Evolutionary conservation across 768 basidiomycete species (phyloP), one percentile per base, ranked within the genome.

Genomic region (Amyloporia xantha): DNA sequence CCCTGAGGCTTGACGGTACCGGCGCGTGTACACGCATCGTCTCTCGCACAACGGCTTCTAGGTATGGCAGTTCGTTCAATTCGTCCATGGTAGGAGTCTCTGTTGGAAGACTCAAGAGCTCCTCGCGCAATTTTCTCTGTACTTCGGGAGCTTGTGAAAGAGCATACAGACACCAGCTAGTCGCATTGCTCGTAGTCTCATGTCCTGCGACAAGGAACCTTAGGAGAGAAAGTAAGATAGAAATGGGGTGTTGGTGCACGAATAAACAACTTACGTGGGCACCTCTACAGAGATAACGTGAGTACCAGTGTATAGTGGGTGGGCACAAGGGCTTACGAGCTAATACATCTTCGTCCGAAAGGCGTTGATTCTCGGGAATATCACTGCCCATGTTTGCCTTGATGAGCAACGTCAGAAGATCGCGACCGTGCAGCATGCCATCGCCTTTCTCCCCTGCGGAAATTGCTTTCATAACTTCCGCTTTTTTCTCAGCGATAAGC

Each of bases 331-430:
- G 86, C 78, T 50, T 23, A 72, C 71, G 48, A 86, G n/a, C n/a
- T n/a, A n/a, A n/a, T n/a, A n/a, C n/a, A n/a, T n/a, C n/a, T n/a
- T n/a, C n/a, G n/a, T n/a, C 84, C 0, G 72, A 72, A 63, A 86
- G 67, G 26, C 68, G 66, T 58, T 82, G 80, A 40, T 55, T 66
- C 6, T 74, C 73, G 0, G 76, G 74, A 5, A 81, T 56, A 57
- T 86, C 79, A 0, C 72, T 75, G 1, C 78, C 73, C 66, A 81
- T 75, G 57, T 86, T 86, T 5, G 84, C 82, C 50, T 71, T 70
- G 35, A 86, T 66, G 3, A 86, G 66, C 28, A 84, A 59, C 0
- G 77, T 78, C 3, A 85, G 66, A 2, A 86, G 59, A 63, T 84
- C 82, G 15, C 76, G 71, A n/a, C 68, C 68, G 1, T 54, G 54